Conservation (phyloP, 2,329 filamentous ascomycete genomes). For the Fusarium virguliforme region DNA sequence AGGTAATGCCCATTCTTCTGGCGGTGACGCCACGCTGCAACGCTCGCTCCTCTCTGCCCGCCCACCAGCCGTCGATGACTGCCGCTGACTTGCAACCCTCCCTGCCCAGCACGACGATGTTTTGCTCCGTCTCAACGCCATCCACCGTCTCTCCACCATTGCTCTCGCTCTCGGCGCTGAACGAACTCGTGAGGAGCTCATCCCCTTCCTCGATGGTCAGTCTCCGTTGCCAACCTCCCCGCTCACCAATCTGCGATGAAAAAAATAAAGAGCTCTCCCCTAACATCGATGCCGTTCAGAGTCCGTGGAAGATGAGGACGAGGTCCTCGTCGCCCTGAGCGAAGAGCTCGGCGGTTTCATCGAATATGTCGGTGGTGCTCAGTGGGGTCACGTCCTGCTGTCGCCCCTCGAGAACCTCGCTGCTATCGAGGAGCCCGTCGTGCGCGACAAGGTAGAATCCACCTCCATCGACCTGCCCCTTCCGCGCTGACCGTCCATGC, state of each 20-base stretch:
- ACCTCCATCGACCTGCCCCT: constrained; percentile 32
- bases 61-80: constrained; percentile 47
- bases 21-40: constrained; percentile 49
- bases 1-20: constrained; percentile 73
- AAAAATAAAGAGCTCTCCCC: constrained; percentile 24
- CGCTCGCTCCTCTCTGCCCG: constrained; percentile 34
- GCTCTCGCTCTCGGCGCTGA: constrained; percentile 95
- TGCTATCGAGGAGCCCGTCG: constrained; percentile 97
- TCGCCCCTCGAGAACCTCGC: constrained; percentile 98
- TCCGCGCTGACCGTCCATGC: constrained; percentile 31
- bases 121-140: constrained; percentile 96
- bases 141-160: constrained; percentile 98
- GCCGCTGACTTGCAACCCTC: constrained; percentile 43
- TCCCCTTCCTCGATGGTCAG: constrained; percentile 98
- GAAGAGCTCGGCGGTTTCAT: constrained; percentile 97
- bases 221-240: constrained; percentile 50
- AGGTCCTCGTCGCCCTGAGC: constrained; percentile 96
- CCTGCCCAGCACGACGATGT: constrained; percentile 92
- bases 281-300: constrained; percentile 70
- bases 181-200: constrained; percentile 97
- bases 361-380: constrained; percentile 95
- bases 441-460: constrained; percentile 88
- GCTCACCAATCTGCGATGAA: constrained; percentile 32
- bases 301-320: constrained; percentile 98
- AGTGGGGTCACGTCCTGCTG: constrained; percentile 95